These are phyloP conservation scores for Dactylis glomerata DNA, from an alignment of 176 grass and related monocot species.

Conservation along the genomic window DNA sequence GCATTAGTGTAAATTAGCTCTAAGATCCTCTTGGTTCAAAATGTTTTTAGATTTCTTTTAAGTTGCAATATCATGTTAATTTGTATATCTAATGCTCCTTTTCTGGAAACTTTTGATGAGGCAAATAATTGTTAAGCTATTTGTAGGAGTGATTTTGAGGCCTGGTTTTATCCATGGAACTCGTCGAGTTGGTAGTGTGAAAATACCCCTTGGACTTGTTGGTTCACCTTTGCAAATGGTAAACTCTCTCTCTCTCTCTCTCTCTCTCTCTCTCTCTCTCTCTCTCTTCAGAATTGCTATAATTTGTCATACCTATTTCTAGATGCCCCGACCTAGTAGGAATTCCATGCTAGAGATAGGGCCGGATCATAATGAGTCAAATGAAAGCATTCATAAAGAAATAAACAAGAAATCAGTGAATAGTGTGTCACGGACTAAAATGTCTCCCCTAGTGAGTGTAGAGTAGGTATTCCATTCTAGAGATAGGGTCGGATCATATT, in stretches of 20 bases:
- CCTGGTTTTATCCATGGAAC: slow-evolving; percentile 96
- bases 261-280: no score
- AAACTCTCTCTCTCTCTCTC: slow-evolving; percentile 1
- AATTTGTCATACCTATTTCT: not conserved
- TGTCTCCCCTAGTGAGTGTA: not conserved
- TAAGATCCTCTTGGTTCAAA: not conserved
- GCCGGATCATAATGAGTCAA: not conserved
- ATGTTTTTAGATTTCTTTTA: slow-evolving; percentile 7
- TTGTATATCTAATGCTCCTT: not conserved
- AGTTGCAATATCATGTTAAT: not conserved
- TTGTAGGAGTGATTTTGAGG: slow-evolving; percentile 68
- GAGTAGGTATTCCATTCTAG: no score
- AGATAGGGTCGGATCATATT: not conserved
- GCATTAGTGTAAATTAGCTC: not conserved
- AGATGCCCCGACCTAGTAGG: not conserved
- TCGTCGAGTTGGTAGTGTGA: slow-evolving; percentile 77
- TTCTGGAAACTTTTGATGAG: slow-evolving; percentile 16
- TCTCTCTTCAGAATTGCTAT: not conserved
- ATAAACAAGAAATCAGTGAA: not conserved
- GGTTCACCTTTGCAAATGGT: slow-evolving; percentile 87
- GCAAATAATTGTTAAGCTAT: not conserved
- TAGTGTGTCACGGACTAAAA: not conserved
- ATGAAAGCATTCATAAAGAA: not conserved
- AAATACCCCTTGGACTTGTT: slow-evolving; percentile 80
- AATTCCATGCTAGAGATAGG: not conserved